These are phyloP conservation scores for Sphagnurus paluster DNA, from an alignment of 1,284 basidiomycete species.

Conservation along the genomic window DNA sequence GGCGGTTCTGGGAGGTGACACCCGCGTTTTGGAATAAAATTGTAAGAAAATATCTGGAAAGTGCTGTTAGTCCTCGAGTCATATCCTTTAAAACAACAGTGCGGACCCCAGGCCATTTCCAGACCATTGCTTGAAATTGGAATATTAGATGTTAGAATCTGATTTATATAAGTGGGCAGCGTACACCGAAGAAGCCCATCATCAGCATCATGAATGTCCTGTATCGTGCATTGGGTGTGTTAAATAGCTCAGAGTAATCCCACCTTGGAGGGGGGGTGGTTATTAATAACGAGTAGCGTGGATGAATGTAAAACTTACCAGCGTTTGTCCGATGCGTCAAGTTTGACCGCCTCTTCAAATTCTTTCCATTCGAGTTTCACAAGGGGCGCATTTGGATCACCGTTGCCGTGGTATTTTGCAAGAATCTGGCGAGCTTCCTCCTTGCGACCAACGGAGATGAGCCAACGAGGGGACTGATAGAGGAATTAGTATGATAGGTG, in stretches of 20 bases:
- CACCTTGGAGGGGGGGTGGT: constrained; percentile 30
- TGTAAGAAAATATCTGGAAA: constrained; percentile 40
- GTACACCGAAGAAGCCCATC: constrained; percentile 51
- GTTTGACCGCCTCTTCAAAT: constrained; percentile 50
- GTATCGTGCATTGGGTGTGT: constrained; percentile 46
- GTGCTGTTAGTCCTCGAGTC: background rate
- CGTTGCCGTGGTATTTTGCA: constrained; percentile 54
- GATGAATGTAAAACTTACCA: constrained; percentile 35
- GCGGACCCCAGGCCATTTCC: constrained; percentile 50
- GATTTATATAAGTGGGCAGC: background rate
- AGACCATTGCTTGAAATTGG: constrained; percentile 43
- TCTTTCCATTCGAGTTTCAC: constrained; percentile 59
- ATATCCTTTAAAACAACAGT: background rate
- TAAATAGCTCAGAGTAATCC: constrained; percentile 50
- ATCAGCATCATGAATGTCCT: constrained; percentile 48
- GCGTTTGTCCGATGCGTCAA: constrained; percentile 60
- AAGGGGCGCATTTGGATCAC: constrained; percentile 44
- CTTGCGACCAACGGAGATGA: constrained; percentile 50
- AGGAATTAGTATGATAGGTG: background rate
- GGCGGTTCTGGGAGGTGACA: constrained; percentile 39
- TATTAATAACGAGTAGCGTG: background rate
- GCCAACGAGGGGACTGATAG: constrained; percentile 55
- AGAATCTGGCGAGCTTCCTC: constrained; percentile 50
- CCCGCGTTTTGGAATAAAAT: constrained; percentile 41
- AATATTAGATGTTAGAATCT: no score